Base-by-base conservation (phyloP, 1,284 basidiomycete genomes). In the Heterobasidion irregulare region DNA sequence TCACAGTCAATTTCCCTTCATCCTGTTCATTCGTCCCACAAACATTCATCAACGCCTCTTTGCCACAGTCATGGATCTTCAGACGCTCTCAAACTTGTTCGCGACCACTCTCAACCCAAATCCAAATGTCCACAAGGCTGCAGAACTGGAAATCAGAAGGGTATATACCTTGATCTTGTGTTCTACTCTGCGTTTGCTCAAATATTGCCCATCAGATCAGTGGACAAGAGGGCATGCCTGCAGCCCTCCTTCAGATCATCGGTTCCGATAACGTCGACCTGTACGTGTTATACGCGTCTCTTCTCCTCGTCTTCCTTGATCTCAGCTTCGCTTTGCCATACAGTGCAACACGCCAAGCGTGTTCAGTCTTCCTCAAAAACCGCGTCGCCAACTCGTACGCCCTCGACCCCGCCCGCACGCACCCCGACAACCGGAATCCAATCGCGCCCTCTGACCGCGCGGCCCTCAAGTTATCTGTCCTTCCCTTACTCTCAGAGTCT, bases 361-460 rank as follows among this genome's bases (percentile, higher is more conserved):
- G 86, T 58, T 78, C 85, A 12, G 87, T 94, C 19, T 94, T 86
- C 77, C 76, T 94, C 63, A 94, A 94, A 72, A 94, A 94, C 69
- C 85, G 90, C 64, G 83, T 91, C 53, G 78, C 80, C 58, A 75
- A 75, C 2, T 77, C 77, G 15, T 91, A 89, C 65, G 68, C 74
- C 56, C 63, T 82, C 59, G 81, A 82, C 54, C 58, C 70, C 9
- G 59, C 70, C 13, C 63, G 64, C 33, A 67, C 75, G 49, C 77
- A 82, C 44, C 74, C 82, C 0, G 86, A 89, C 64, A 78, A 79
- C 49, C 67, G 70, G 33, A 4, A 26, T 26, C 75, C 81, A 51
- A 85, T 94, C 66, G 70, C 79, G 2, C 65, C 69, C 34, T 78
- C 84, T 0, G 91, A 92, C 70, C 82, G 84, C 54, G 78, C 78